Conservation (phyloP, 345 rosid species). For the Dipteronia sinensis region DNA sequence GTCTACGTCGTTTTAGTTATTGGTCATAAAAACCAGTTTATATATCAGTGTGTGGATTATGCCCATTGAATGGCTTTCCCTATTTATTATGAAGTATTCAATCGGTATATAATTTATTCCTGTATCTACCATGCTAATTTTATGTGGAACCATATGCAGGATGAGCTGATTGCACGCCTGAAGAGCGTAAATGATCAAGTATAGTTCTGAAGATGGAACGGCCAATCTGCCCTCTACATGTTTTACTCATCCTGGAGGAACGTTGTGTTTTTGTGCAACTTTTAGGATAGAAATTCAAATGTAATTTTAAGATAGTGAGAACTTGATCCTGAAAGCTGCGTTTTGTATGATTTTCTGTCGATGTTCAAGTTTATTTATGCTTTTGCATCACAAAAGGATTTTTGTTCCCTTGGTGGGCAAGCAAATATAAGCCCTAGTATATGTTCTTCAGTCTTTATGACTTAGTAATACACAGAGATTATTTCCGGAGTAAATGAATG, state of each 20-base stretch:
- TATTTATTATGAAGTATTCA: not conserved
- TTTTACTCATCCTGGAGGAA: not conserved
- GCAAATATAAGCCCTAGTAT: not conserved
- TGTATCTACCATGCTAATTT: slow-evolving; percentile 14
- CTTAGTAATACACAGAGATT: no score
- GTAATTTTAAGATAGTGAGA: slow-evolving; percentile 6
- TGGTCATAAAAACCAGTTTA: not conserved
- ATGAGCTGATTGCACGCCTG: slow-evolving; percentile 80
- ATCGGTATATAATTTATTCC: not conserved
- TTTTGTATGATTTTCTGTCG: slow-evolving; percentile 1
- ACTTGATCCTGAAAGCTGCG: not conserved
- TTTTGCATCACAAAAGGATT: not conserved
- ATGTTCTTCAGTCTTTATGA: no score
- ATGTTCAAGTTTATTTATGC: not conserved
- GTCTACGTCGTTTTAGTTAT: not conserved
- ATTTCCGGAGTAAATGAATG: not conserved
- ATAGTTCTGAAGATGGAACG: not conserved
- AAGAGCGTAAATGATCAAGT: slow-evolving; percentile 47
- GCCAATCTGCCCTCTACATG: not conserved
- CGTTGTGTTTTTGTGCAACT: slow-evolving; percentile 18
- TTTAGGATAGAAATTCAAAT: not conserved
- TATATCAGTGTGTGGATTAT: not conserved
- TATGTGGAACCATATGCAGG: slow-evolving; percentile 50
- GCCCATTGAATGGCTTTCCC: not conserved
- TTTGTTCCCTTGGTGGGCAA: not conserved